Base-by-base conservation (phyloP, 2,329 filamentous ascomycete species). In the Botryotinia narcissicola region DNA sequence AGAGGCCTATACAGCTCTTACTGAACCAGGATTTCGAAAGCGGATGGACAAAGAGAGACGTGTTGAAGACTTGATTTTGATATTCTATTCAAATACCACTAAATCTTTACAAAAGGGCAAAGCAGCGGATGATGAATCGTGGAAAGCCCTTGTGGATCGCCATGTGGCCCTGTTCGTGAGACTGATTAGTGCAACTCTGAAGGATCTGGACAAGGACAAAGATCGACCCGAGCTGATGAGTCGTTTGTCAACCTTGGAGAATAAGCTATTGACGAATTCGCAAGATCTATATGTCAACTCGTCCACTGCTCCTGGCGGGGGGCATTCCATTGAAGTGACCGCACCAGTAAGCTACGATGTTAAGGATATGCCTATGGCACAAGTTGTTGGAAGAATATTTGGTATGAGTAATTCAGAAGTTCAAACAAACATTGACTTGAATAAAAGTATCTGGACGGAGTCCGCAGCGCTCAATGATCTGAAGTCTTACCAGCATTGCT, bases 161-260 rank as follows among this genome's bases (percentile, higher is more conserved):
- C 96, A 99, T 82, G 91, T 98, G 73, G 96, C 96, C 68, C 88
- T 99, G 74, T 99, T 99, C 81, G 92, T 99, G 76, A 91, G 96
- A 67, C 87, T 99, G 68, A 89, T 97, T 78, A 91, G 90, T 78
- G 89, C 90, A 76, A 93, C 94, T 32, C 84, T 98, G 76, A 92
- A 91, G 78, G 92, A 94, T 77, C 90, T 96, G 77, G 94, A 95
- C 77, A 95, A 94, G 87, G 91, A 93, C 75, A 91, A 91, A 80
- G 93, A 97, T 80, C 90, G 92, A 76, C 92, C 94, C 9, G 95
- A 99, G 81, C 87, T 99, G 73, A 91, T 93, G 81, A 89, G 87
- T 76, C 90, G 93, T 75, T 85, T 99, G 73, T 88, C 89, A 61
- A 93, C 91, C 20, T 87, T 99, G 78, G 96, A 99, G 83, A 97